These are phyloP conservation scores for Hyaloscypha hepaticicola DNA, from an alignment of 495 filamentous ascomycete species.

Conservation along the genomic window DNA sequence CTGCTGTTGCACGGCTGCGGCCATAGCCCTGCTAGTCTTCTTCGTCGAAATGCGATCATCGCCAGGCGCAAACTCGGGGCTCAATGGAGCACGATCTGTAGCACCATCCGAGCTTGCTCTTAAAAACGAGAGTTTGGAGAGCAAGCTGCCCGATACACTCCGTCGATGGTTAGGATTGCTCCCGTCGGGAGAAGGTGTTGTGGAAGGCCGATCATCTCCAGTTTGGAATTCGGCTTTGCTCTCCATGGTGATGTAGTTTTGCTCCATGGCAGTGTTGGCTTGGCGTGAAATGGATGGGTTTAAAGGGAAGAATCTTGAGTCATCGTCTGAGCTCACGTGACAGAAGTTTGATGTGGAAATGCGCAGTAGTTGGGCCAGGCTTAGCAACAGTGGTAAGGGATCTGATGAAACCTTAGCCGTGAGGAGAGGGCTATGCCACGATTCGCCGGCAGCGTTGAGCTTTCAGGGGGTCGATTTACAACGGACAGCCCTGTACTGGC, in stretches of 20 bases:
- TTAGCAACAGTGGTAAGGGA: too few species aligned
- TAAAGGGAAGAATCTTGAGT: too few species aligned
- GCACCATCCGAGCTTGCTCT: slow-evolving; percentile 49
- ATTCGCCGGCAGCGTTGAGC: too few species aligned
- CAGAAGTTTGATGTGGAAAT: neutral
- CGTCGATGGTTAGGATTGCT: slow-evolving; percentile 52
- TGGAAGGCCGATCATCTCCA: neutral
- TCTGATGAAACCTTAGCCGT: too few species aligned
- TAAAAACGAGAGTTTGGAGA: slow-evolving; percentile 61
- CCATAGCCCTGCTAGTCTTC: slow-evolving; percentile 52
- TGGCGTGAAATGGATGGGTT: too few species aligned
- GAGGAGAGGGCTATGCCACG: too few species aligned
- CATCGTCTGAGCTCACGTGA: neutral
- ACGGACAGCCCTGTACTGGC: too few species aligned
- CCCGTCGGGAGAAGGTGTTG: neutral
- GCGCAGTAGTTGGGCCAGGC: too few species aligned
- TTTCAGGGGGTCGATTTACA: too few species aligned
- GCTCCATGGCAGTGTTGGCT: neutral
- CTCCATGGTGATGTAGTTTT: neutral
- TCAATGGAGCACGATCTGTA: slow-evolving; percentile 42
- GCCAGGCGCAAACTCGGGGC: slow-evolving; percentile 24
- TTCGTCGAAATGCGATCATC: slow-evolving; percentile 38
- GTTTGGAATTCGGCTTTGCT: slow-evolving; percentile 7
- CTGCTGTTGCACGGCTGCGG: slow-evolving; percentile 56
- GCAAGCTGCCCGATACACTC: slow-evolving; percentile 62